Base-by-base conservation (phyloP, 352 stramenopile genomes). In the Globisporangium canariense region DNA sequence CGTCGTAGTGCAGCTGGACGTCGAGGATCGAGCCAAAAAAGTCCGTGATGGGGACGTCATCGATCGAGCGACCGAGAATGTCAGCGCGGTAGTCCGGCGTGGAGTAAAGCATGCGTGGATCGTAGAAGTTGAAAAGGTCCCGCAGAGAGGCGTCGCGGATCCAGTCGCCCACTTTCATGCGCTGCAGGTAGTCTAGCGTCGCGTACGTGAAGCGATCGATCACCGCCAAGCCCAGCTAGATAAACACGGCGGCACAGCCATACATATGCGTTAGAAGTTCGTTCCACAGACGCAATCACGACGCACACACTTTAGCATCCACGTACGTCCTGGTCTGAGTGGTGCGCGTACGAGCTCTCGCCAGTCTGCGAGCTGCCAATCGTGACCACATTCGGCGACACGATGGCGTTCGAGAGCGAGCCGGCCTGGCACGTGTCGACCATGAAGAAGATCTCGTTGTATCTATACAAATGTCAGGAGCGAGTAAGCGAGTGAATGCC, bases 381-480 rank as follows among this genome's bases (percentile, higher is more conserved):
- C 9, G 90, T 95, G 53, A 97, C 89, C 8, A 98, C 88, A 66
- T 98, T 98, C 0, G 90, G 89, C 2, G 86, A 94, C 49, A 80
- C 76, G 49, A 96, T 80, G 7, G 89, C 75, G 52, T 94, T 94
- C 40, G 83, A 86, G 34, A 98, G 79, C 51, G 95, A 98, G 41
- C 94, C 96, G 4, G 96, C 96, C 73, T 99, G 96, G 72, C 96
- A 99, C 7, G 96, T 99, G 83, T 99, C 96, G n/a, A 98, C 93
- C 74, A 98, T 97, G 69, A 98, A 98, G 55, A 99, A 95, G 22
- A 98, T 91, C 68, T 98, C 82, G 40, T 97, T 90, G 77, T 97
- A 99, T 50, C 87, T 93, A 60, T 28, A 40, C 9, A 11, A 41
- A 41, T 41, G 4, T 41, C 36, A 41, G 11, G 36, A 41, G 36